Conservation (phyloP, 306 rosid species). For the Vicia sativa region DNA sequence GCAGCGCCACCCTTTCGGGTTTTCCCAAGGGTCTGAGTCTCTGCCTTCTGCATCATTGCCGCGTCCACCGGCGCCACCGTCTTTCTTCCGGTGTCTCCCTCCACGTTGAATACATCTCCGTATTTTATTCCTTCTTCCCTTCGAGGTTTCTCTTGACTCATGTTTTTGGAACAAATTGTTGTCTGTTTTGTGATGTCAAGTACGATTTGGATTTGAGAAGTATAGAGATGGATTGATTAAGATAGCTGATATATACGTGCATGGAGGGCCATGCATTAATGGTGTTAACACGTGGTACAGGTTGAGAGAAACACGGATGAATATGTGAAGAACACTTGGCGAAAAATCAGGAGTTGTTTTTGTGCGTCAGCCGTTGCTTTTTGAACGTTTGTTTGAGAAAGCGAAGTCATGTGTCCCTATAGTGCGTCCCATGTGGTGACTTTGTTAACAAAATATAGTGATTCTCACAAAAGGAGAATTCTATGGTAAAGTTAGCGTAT, state of each 20-base stretch:
- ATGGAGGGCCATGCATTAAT: constrained; percentile 35
- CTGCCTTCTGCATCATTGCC: constrained; percentile 49
- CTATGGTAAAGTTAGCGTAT: no score
- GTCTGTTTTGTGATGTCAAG: not conserved
- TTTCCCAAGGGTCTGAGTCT: constrained; percentile 44
- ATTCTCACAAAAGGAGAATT: no score
- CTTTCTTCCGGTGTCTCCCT: constrained; percentile 49
- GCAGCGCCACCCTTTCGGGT: constrained; percentile 52
- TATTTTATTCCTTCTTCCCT: constrained; percentile 44
- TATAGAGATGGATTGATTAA: not conserved
- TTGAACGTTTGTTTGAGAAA: constrained; percentile 9
- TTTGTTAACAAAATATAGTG: no score
- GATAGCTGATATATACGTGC: constrained; percentile 36
- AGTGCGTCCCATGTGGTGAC: no score
- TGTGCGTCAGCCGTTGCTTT: constrained; percentile 20
- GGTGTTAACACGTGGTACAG: constrained; percentile 20
- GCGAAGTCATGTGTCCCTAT: constrained; percentile 14
- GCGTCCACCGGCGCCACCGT: constrained; percentile 53
- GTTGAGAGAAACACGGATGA: constrained; percentile 29
- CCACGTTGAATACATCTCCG: constrained; percentile 49
- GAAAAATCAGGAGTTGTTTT: not conserved
- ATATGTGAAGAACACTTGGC: constrained; percentile 33
- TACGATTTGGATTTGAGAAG: not conserved
- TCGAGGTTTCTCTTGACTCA: constrained; percentile 57
- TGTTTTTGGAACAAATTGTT: constrained; percentile 21